These are phyloP conservation scores for Luzula sylvatica DNA, from an alignment of 176 grass and related monocot genomes.

Conservation along the genomic window DNA sequence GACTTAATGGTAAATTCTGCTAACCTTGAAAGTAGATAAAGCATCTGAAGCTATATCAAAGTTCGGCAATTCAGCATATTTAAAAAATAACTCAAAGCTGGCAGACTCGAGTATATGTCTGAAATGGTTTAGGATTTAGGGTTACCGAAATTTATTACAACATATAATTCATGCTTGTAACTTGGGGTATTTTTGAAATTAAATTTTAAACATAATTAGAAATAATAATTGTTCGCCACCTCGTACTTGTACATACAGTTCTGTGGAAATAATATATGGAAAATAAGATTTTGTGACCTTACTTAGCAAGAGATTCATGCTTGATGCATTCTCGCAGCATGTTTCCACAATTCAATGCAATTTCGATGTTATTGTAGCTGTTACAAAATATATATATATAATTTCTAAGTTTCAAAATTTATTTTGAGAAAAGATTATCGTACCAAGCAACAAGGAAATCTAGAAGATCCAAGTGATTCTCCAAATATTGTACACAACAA, in stretches of 20 bases:
- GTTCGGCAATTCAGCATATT: slow-evolving; percentile 94
- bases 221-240: too few relatives aligned
- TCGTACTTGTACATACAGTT: too few relatives aligned
- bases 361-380: slow-evolving; percentile 97
- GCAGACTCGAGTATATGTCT: slow-evolving; percentile 95
- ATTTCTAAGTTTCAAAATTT: not conserved
- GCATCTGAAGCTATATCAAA: slow-evolving; percentile 99
- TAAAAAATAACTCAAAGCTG: slow-evolving; percentile 98
- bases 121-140: slow-evolving; percentile 65
- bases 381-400: slow-evolving; percentile 12
- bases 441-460: slow-evolving; percentile 99
- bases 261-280: too few relatives aligned
- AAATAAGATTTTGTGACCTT: slow-evolving; percentile 32
- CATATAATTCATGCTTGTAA: not conserved
- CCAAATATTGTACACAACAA: slow-evolving; percentile 81
- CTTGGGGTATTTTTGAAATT: too few relatives aligned
- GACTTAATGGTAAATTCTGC: not conserved
- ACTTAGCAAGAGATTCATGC: slow-evolving; percentile 93
- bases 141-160: too few relatives aligned
- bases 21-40: slow-evolving; percentile 98
- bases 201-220: not conserved
- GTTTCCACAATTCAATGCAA: slow-evolving; percentile 97
- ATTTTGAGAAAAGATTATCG: slow-evolving; percentile 18
- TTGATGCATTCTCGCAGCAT: slow-evolving; percentile 99
- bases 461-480: slow-evolving; percentile 84